A percentile compares a stretch with the other conserved stretches of the same genome.
phyloP scores from a whole-genome alignment of 768 basidiomycete species.

The Termitomyces sp. region DNA sequence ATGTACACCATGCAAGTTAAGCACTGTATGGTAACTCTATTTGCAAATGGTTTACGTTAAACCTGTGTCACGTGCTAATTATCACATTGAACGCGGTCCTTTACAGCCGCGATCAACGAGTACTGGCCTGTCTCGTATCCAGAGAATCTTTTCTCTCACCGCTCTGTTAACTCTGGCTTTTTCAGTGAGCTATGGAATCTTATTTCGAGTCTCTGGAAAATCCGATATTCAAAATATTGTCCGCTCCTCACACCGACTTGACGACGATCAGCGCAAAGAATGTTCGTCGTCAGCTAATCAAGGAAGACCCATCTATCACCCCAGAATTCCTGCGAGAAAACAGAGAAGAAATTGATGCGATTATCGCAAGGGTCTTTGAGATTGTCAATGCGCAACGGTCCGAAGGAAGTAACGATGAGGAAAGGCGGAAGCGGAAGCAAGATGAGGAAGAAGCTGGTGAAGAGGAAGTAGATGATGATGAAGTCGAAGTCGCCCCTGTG shows the following conservation, averaged over 20 bases:
- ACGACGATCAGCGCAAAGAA: slow-evolving; percentile 81
- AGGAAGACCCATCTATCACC: slow-evolving; percentile 48
- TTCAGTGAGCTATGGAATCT: slow-evolving; percentile 37
- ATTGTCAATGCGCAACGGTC: slow-evolving; percentile 40
- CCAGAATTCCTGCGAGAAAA: slow-evolving; percentile 58
- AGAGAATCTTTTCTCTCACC: slow-evolving; percentile 1
- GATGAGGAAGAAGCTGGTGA: slow-evolving; percentile 28
- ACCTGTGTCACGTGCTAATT: slow-evolving; percentile 11
- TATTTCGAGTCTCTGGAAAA: slow-evolving; percentile 53
- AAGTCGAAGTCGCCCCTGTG: slow-evolving; percentile 26
- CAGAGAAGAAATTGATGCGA: slow-evolving; percentile 60
- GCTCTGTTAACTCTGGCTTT: neutral
- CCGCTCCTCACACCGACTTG: slow-evolving; percentile 74
- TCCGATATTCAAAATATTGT: slow-evolving; percentile 63
- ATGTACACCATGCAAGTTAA: too few relatives aligned
- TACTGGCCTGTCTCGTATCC: neutral
- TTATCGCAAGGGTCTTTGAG: slow-evolving; percentile 67
- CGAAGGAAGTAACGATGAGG: slow-evolving; percentile 25
- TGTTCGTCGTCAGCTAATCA: slow-evolving; percentile 71
- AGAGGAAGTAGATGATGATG: slow-evolving; percentile 28
- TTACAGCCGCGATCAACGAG: slow-evolving; percentile 6
- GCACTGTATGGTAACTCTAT: too few relatives aligned
- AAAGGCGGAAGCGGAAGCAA: slow-evolving; percentile 31
- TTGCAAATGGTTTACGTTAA: neutral
- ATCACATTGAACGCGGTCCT: slow-evolving; percentile 10